phyloP scores from a whole-genome alignment of 352 stramenopile genomes.

The Poterioochromonas sp. region DNA sequence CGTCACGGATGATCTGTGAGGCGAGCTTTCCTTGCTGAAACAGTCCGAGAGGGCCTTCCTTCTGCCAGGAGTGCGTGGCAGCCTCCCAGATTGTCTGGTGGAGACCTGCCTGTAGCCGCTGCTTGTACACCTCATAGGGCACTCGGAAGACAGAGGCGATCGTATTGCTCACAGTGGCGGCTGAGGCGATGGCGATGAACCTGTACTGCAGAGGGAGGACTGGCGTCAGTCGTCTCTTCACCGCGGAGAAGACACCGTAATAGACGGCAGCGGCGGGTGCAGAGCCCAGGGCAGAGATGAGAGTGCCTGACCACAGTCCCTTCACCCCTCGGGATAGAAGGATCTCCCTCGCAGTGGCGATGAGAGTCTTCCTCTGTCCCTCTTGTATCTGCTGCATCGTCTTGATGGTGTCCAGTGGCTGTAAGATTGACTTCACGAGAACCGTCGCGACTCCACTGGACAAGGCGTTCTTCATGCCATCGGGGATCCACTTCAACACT shows the following conservation, averaged over 20 bases:
- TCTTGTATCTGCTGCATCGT: slow-evolving; percentile 57
- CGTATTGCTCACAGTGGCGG: slow-evolving; percentile 53
- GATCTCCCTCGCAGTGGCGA: slow-evolving; percentile 35
- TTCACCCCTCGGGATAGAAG: slow-evolving; percentile 37
- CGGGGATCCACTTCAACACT: neutral
- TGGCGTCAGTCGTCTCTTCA: slow-evolving; percentile 49
- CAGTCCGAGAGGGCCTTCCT: slow-evolving; percentile 44
- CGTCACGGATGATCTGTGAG: slow-evolving; percentile 63
- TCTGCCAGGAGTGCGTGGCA: slow-evolving; percentile 47
- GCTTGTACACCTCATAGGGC: slow-evolving; percentile 69
- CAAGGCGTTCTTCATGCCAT: slow-evolving; percentile 7
- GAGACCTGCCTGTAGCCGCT: slow-evolving; percentile 59
- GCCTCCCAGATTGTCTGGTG: slow-evolving; percentile 53
- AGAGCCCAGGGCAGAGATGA: slow-evolving; percentile 55
- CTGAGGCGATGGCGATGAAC: slow-evolving; percentile 37
- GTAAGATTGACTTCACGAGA: slow-evolving; percentile 62
- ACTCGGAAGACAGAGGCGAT: slow-evolving; percentile 61
- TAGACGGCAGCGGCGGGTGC: slow-evolving; percentile 64
- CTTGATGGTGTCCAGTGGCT: slow-evolving; percentile 69
- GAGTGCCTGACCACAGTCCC: slow-evolving; percentile 54
- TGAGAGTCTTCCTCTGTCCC: slow-evolving; percentile 33
- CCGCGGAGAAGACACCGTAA: slow-evolving; percentile 67
- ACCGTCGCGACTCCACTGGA: slow-evolving; percentile 47
- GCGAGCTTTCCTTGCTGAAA: slow-evolving; percentile 45
- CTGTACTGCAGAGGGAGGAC: slow-evolving; percentile 10